phyloP scores from a whole-genome alignment of 2,329 filamentous ascomycete genomes.

The Microsporum audouinii region DNA sequence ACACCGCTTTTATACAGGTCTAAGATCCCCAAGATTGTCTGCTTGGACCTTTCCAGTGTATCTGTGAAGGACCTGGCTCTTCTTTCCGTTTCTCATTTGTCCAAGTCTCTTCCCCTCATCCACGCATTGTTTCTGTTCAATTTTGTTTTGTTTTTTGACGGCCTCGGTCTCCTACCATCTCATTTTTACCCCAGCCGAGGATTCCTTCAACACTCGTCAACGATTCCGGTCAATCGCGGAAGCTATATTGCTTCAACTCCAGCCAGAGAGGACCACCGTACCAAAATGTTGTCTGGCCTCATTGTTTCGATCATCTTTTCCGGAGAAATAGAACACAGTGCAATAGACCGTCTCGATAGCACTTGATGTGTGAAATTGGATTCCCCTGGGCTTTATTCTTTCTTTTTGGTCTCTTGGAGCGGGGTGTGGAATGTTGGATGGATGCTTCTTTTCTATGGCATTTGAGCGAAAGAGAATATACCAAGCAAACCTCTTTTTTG shows the following conservation, averaged over 20 bases:
- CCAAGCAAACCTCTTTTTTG: constrained; percentile 2
- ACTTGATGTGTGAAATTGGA: background rate
- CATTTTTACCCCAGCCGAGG: background rate
- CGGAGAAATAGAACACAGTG: background rate
- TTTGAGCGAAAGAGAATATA: constrained; percentile 6
- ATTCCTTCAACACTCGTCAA: background rate
- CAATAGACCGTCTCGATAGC: background rate
- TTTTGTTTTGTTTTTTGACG: background rate
- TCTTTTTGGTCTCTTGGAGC: constrained; percentile 3
- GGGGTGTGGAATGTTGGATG: background rate
- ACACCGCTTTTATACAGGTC: background rate
- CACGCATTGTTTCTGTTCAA: background rate
- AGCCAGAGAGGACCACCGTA: background rate
- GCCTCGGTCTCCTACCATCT: constrained; percentile 1
- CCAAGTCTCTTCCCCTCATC: background rate
- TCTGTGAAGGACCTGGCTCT: background rate
- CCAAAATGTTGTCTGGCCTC: background rate
- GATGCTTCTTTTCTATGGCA: background rate
- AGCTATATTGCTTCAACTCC: background rate
- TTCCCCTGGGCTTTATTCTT: background rate
- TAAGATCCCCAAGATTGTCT: background rate
- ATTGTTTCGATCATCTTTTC: background rate
- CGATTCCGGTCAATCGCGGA: background rate
- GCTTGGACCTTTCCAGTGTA: background rate
- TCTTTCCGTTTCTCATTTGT: constrained; percentile 6